These are phyloP conservation scores for Penicillium sp. DNA, from an alignment of 2,329 filamentous ascomycete species.

Conservation along the genomic window DNA sequence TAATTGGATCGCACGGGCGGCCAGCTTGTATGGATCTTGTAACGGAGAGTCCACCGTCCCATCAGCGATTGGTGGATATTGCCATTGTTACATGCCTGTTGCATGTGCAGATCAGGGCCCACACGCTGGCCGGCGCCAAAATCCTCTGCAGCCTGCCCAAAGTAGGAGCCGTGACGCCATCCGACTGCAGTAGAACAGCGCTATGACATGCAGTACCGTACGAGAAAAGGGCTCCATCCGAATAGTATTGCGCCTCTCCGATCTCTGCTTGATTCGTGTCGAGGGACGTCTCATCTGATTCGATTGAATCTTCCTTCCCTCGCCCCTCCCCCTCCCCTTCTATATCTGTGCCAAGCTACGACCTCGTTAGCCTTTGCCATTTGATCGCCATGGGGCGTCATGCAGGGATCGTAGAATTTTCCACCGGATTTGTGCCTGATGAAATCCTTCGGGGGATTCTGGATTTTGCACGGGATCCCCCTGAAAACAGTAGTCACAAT, in stretches of 20 bases:
- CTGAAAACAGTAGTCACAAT: neutral
- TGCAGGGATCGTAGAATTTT: conserved; percentile 23
- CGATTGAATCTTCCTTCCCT: neutral
- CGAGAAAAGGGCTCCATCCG: neutral
- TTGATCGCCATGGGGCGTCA: neutral
- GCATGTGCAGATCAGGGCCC: conserved; percentile 23
- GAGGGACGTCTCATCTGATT: neutral
- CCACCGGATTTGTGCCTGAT: conserved; percentile 1
- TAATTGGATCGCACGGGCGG: conserved; percentile 2
- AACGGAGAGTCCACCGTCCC: conserved; percentile 3
- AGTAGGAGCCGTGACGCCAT: conserved; percentile 25
- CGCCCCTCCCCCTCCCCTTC: neutral
- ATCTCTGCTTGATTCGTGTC: neutral
- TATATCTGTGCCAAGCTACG: neutral
- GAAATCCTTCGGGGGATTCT: no score
- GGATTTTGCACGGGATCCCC: no score
- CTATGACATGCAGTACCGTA: conserved; percentile 21
- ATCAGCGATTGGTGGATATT: conserved; percentile 5
- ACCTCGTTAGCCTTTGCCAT: neutral
- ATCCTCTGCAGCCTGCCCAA: conserved; percentile 21
- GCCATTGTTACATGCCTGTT: conserved; percentile 9
- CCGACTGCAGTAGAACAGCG: conserved; percentile 9
- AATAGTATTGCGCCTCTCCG: no score
- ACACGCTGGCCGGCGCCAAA: conserved; percentile 15
- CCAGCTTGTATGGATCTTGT: conserved; percentile 4